Evolutionary conservation across 192 early-diverging fungal genomes (phyloP), one percentile per base, ranked within the genome.

Genomic region (Radiomyces spectabilis): DNA sequence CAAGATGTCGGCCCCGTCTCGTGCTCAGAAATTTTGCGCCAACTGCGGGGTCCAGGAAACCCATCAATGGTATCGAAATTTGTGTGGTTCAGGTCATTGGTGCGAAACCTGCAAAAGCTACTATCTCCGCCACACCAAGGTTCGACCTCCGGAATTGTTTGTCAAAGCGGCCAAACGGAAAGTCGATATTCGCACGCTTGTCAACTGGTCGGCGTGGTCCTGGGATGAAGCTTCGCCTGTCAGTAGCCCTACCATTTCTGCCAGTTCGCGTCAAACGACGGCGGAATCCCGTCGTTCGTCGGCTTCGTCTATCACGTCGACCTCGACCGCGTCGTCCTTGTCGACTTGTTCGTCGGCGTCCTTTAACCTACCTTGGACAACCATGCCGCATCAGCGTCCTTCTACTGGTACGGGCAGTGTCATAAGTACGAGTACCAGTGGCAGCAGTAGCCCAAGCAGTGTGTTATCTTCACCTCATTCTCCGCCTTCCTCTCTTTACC

Each of bases 51-150:
- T 66, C 8, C 35, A 44, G 26, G 58, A 55, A 40, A 66, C 64
- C 1, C 64, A 66, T 37, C 64, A 66, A 30, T 66, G 64, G 57
- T 66, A 59, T 29, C 53, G 64, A 15, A 66, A 66, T n/a, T n/a
- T 60, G 2, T 55, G 57, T 30, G 64, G 64, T 8, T 40, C 53
- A 6, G 64, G 64, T 1, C 57, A 66, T 39, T 66, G 64, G 64
- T 66, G 64, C 26, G 57, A 66, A 18, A 66, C 57, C 1, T 66
- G 64, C 13, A 66, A 59, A 39, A 66, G 57, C 4, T 66, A 66
- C 32, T 66, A 60, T 19, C 33, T 66, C 9, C 43, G 64, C 27
- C 45, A 66, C 41, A 50, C 46, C 5, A 59, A 43, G 22, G 26
- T 66, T 1, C 32, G 64, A 8, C 64, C 64, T 13, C 45, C 51